phyloP scores from a whole-genome alignment of 2,329 filamentous ascomycete genomes.

The Colletotrichum acutatum region DNA sequence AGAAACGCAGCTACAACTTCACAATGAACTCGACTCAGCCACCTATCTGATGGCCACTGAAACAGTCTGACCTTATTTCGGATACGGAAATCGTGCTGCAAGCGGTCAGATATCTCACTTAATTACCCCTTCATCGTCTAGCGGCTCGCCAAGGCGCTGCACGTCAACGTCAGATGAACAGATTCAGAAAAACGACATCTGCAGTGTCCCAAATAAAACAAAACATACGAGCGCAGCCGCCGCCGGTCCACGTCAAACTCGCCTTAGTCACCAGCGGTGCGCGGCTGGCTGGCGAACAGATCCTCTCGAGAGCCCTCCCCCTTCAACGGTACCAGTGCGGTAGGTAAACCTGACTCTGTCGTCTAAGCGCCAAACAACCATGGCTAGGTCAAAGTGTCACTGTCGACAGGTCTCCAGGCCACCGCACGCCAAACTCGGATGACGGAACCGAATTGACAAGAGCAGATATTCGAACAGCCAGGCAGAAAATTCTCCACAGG shows the following conservation, averaged over 20 bases:
- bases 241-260: not conserved
- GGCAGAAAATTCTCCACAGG: not conserved
- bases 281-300: conserved; percentile 21
- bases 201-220: not conserved
- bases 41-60: conserved; percentile 15
- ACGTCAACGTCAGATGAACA: not conserved
- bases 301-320: not conserved
- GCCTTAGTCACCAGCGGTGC: not conserved
- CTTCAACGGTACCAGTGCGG: not conserved
- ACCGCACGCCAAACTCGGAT: not conserved
- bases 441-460: not conserved
- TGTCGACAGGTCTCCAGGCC: not conserved
- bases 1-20: not conserved
- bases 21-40: conserved; percentile 13
- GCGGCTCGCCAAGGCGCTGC: conserved; percentile 4
- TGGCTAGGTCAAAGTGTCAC: conserved; percentile 5
- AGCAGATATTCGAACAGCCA: not conserved
- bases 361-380: not conserved
- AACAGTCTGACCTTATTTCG: not conserved
- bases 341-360: not conserved
- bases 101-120: conserved; percentile 5
- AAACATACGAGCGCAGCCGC: not conserved
- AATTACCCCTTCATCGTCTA: not conserved
- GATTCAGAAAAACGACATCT: not conserved
- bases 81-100: no score